Evolutionary conservation across 768 basidiomycete species (phyloP), one percentile per base, ranked within the genome.

Genomic region (Galerina marginata): DNA sequence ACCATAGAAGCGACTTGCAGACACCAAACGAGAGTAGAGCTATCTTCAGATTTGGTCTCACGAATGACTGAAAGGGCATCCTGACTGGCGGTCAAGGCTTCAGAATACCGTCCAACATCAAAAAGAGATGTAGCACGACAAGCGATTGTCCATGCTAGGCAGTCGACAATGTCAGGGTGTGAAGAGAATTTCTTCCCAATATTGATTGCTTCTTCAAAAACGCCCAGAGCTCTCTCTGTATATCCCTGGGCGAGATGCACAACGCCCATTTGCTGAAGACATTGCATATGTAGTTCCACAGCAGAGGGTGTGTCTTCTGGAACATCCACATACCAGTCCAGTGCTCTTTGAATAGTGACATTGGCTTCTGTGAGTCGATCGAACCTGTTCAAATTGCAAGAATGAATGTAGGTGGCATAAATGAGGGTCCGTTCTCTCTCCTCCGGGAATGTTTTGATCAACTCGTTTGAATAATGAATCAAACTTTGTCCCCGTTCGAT

Each of bases 21-120:
- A 2, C 20, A 20, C 36, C 10, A 38, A 9, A 10, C 52, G 42
- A 14, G 40, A 51, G 2, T 37, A 55, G 6, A 56, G 26, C 12
- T 57, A 33, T n/a, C 47, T 44, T 0, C 26, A 5, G 2, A 39
- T 33, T 23, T 53, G 45, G 6, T 16, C 15, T 26, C 53, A 23
- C 15, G 26, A 20, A 20, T 16, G 9, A 29, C 36, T n/a, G 43
- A n/a, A 1, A 55, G 56, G 10, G 33, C 45, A 47, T 52, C 56
- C 44, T 45, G 11, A 9, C 49, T 38, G 9, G 44, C 49, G 3
- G 12, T 20, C 3, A 61, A 44, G 9, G 60, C 60, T 16, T 61
- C 60, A 4, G 6, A 5, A 37, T 57, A 61, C 12, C 43, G 60
- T 9, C 60, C 60, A 38, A 57, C 43, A 23, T 61, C 55, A 43